Evolutionary conservation across 345 rosid species (phyloP), one percentile per base, ranked within the genome.

Genomic region (Microthlaspi erraticum): DNA sequence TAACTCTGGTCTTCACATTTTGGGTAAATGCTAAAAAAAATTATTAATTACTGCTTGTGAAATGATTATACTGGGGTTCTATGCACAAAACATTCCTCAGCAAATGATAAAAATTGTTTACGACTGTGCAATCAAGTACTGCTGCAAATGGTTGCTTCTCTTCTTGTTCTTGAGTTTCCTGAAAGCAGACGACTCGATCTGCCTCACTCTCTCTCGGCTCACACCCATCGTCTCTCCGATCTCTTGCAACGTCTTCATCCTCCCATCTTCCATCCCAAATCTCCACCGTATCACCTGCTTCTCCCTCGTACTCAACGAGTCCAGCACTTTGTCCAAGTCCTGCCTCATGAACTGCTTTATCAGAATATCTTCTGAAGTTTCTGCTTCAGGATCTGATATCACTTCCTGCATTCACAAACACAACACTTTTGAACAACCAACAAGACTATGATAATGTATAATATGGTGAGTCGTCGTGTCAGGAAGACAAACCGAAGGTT

Each of bases 201-300:
- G 99, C 39, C 97, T 81, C 62, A 94, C 68, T 80, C 99, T 82
- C 79, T 94, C 99, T n/a, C 99, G 80, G 83, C 97, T 89, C 1
- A 94, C 85, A 0, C 90, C 84, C 84, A 94, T 85, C 31, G 74
- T 41, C 58, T 94, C 99, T 9, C 99, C 99, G 0, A 94, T 94
- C 81, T 94, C 99, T 63, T 94, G 99, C 78, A 94, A 72, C 0
- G 97, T 91, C 76, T 87, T 94, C 87, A 81, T 85, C 77, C 97
- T 84, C 29, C 97, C 99, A 54, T 89, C 95, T 1, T 84, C 96
- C 72, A 94, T 76, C 19, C 99, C 99, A 10, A 88, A 94, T 77
- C 99, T 84, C 96, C 92, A 86, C 57, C 83, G 81, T 60, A 94
- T 75, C 9, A 91, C 95, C 49, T 83, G 90, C 80, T 79, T 87